phyloP scores from a whole-genome alignment of 306 rosid genomes.

The Senna tora region DNA sequence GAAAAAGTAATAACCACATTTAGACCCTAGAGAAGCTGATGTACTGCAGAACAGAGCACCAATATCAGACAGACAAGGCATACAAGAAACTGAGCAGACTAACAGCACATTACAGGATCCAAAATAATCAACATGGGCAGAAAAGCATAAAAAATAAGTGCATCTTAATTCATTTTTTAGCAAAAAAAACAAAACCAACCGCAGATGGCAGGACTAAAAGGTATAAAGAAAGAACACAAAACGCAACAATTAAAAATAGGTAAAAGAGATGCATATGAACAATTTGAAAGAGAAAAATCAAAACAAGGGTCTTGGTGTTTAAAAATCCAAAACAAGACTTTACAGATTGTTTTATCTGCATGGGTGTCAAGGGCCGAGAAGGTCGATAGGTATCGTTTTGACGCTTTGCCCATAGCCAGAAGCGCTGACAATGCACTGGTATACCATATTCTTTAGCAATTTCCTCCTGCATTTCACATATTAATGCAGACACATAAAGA shows the following conservation, averaged over 20 bases:
- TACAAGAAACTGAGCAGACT: not conserved
- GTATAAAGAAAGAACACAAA: not conserved
- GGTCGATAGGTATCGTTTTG: constrained; percentile 91
- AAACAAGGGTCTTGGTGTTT: not conserved
- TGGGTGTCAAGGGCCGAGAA: constrained; percentile 65
- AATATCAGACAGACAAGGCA: constrained; percentile 6
- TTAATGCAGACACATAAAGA: constrained; percentile 6
- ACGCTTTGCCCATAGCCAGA: constrained; percentile 89
- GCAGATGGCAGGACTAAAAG: not conserved
- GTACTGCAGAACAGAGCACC: too few relatives aligned
- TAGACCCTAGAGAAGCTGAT: too few relatives aligned
- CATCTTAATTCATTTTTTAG: constrained; percentile 7
- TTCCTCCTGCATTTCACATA: constrained; percentile 66
- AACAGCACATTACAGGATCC: constrained; percentile 10
- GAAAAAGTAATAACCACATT: constrained; percentile 10
- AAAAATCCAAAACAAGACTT: constrained; percentile 1
- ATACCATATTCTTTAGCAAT: constrained; percentile 76
- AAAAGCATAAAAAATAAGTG: not conserved
- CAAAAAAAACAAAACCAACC: constrained; percentile 25
- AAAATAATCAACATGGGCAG: constrained; percentile 2
- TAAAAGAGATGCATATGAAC: not conserved
- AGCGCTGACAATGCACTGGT: constrained; percentile 82
- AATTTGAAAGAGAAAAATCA: not conserved
- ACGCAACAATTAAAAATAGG: not conserved
- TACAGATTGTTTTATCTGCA: constrained; percentile 78